Base-by-base conservation (phyloP, 305 asterid genomes). In the Nicotiana rustica region DNA sequence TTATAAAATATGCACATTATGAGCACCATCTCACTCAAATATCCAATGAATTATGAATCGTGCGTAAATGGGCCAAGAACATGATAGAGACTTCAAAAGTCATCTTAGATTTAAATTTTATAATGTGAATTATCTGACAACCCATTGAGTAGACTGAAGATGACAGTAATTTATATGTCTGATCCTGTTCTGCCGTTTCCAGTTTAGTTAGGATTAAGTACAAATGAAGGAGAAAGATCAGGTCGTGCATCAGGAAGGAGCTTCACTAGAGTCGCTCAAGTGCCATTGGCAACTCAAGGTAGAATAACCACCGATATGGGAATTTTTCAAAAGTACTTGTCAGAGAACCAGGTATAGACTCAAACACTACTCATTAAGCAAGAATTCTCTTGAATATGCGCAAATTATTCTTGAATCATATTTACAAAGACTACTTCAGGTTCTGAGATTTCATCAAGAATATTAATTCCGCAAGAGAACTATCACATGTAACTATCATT, bases 401-500 rank as follows among this genome's bases (percentile, higher is more conserved):
- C 21, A 17, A 59, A 5, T 59, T 5, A 49, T 56, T 75, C 66
- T 52, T 29, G 80, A 19, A 4, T 52, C 10, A n/a, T 29, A 52
- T 14, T 17, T 52, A 8, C 10, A 68, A 29, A 31, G 49, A 15
- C 29, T 76, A 76, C 66, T 52, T 73, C 5, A 5, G 31, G 31
- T 8, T 55, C 19, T 14, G 61, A 55, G 10, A 17, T 25, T 52
- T 55, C 10, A 76, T 52, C 80, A 25, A 29, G 56, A 73, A 15
- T 55, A 76, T 29, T 55, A 76, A 29, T 76, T 76, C 49, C 17
- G 59, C 66, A 12, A 76, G 29, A 55, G 66, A 76, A 76, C 31
- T 55, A 55, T 44, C 25, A 75, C 25, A 49, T 75, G 13, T 71
- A 19, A 47, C 59, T 13, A 55, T 55, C 59, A 73, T 36, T 36